Percentiles rank a stretch among this genome's conserved stretches.
These are phyloP conservation scores for Tetrapyrgos nigripes DNA, from an alignment of 1,284 basidiomycete genomes.

Conservation along the genomic window DNA sequence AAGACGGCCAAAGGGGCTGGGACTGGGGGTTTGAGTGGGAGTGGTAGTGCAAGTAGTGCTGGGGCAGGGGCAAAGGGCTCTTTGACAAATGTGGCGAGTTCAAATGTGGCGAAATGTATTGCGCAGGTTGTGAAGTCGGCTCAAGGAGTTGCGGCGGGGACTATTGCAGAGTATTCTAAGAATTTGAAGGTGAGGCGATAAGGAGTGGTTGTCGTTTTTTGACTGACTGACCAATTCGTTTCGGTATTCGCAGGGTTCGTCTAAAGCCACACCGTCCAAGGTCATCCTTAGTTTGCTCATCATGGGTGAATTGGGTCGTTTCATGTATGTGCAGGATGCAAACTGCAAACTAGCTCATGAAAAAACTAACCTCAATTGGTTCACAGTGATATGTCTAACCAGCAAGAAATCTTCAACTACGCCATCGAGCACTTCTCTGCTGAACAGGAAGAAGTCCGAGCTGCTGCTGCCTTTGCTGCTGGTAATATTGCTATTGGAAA, in stretches of 20 bases:
- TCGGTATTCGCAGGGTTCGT: conserved; percentile 49
- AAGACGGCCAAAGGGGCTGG: conserved; percentile 62
- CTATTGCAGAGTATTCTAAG: conserved; percentile 83
- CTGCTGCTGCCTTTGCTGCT: conserved; percentile 91
- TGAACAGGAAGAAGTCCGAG: conserved; percentile 83
- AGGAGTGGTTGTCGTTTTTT: conserved; percentile 39
- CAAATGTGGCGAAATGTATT: conserved; percentile 82
- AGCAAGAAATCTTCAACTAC: conserved; percentile 76
- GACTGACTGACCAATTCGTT: conserved; percentile 57
- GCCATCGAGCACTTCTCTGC: conserved; percentile 78
- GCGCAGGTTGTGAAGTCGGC: conserved; percentile 80
- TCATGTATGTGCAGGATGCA: conserved; percentile 77
- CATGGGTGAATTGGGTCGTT: conserved; percentile 89
- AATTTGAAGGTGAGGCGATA: conserved; percentile 79
- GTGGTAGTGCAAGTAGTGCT: background rate
- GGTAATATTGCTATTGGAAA: conserved; percentile 97
- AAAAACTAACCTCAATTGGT: conserved; percentile 9
- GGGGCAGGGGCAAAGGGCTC: background rate
- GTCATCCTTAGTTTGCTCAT: conserved; percentile 86
- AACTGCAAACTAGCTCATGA: background rate
- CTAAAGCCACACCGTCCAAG: conserved; percentile 70
- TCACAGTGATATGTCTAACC: conserved; percentile 80
- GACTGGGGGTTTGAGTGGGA: too few species aligned
- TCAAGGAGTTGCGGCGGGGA: conserved; percentile 75
- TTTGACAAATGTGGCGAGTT: conserved; percentile 51